Evolutionary conservation across 306 rosid species (phyloP), one percentile per base, ranked within the genome.

Genomic region (Medicago arabica): DNA sequence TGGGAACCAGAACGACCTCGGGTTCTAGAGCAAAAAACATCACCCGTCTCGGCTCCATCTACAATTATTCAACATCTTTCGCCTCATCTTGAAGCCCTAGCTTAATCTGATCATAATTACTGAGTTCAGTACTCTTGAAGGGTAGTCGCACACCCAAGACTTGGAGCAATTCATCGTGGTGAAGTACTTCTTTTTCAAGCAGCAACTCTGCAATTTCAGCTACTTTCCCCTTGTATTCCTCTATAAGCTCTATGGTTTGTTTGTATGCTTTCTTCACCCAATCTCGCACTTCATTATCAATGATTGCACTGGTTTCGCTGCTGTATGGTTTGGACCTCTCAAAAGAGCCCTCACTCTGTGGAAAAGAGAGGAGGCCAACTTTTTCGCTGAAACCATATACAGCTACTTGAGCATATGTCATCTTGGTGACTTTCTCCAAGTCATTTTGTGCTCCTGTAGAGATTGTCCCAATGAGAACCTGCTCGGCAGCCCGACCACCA

Each of bases 371-470:
- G 69, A 90, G 96, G 12, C 97, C 98, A 16, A 94, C 98, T 81
- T 94, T 94, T 34, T 94, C 95, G 8, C 98, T 94, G 16, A 94
- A 94, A 39, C 98, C 98, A 53, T 90, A 91, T 5, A 91, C 87
- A 16, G 98, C 95, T 8, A 94, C 98, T 84, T 94, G 98, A 19
- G 91, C 97, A 74, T 94, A 94, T 7, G 98, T 94, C 96, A 94
- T 85, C 87, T 90, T 90, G 25, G 98, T 94, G 75, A 94, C 98
- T 77, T 90, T 94, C 80, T 94, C 98, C 88, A 94, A 81, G 80
- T 94, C 97, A 11, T 94, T 86, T 73, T 94, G 97, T 34, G 98
- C 98, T 44, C 98, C 98, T 0, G 97, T 94, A 4, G 98, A 90
- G 53, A 94, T 91, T 85, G 50, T 90, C 60, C 98, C 98, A 13